Percentiles rank a stretch among this genome's conserved stretches.
phyloP scores from a whole-genome alignment of 1,284 basidiomycete species.

The Pseudozyma sp. region DNA sequence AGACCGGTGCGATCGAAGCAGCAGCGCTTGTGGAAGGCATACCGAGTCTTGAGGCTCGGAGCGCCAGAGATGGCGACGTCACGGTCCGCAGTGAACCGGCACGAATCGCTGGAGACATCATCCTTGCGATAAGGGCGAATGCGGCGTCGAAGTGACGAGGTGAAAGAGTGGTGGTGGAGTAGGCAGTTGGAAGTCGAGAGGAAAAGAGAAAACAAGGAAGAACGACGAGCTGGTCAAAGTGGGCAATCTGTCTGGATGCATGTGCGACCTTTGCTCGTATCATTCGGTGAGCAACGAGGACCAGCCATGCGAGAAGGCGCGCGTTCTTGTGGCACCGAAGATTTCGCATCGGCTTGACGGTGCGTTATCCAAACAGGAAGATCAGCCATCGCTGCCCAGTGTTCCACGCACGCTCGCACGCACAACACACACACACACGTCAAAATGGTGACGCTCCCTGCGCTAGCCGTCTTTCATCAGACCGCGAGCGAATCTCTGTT shows the following conservation, averaged over 20 bases:
- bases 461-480: no score
- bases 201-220: not conserved
- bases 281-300: not conserved
- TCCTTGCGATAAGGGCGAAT: slow-evolving; percentile 6
- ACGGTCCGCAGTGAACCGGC: slow-evolving; percentile 43
- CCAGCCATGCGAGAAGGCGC: slow-evolving; percentile 1
- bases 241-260: not conserved
- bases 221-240: not conserved
- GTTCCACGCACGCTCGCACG: not conserved
- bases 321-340: no score
- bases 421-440: not conserved
- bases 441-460: no score
- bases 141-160: slow-evolving; percentile 13
- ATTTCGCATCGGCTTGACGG: not conserved
- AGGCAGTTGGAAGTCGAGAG: not conserved
- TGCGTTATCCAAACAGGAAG: not conserved
- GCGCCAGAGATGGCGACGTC: slow-evolving; percentile 23
- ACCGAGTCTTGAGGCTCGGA: slow-evolving; percentile 27
- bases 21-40: slow-evolving; percentile 34
- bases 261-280: slow-evolving; percentile 2
- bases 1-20: slow-evolving; percentile 6
- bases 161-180: slow-evolving; percentile 27
- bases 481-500: no score
- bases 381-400: not conserved
- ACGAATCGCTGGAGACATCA: slow-evolving; percentile 47